These are phyloP conservation scores for Bremia lactucae DNA, from an alignment of 352 stramenopile genomes.

Conservation along the genomic window DNA sequence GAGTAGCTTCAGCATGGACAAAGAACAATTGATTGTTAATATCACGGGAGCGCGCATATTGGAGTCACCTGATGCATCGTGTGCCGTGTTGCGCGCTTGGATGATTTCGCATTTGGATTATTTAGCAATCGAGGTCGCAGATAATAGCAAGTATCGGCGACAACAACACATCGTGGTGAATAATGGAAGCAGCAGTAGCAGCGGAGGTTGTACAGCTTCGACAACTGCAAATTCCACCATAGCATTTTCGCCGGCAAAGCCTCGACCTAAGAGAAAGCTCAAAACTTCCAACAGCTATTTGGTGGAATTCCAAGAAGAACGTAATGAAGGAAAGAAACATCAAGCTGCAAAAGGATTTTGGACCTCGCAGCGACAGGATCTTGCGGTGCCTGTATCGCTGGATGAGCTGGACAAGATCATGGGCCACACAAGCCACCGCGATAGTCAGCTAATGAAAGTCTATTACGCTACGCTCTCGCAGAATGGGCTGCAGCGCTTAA, in stretches of 20 bases:
- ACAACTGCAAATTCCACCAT: conserved; percentile 14
- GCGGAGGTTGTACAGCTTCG: conserved; percentile 12
- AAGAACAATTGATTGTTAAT: conserved; percentile 30
- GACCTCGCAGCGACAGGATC: conserved; percentile 8
- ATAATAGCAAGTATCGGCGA: conserved; percentile 42
- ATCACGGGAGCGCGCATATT: conserved; percentile 26
- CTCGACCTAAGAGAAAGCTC: conserved; percentile 32
- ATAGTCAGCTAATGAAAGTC: conserved; percentile 62
- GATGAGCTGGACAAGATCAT: conserved; percentile 54
- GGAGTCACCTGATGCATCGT: conserved; percentile 30
- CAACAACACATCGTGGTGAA: conserved; percentile 27
- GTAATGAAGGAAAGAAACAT: conserved; percentile 15
- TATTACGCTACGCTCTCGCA: conserved; percentile 62
- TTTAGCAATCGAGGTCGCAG: conserved; percentile 35
- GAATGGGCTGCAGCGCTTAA: conserved; percentile 39
- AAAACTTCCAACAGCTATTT: conserved; percentile 41
- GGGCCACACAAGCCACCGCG: conserved; percentile 42
- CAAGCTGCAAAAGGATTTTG: conserved; percentile 10
- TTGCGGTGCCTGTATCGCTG: conserved; percentile 22
- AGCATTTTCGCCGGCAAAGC: conserved; percentile 15
- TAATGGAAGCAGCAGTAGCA: conserved; percentile 19
- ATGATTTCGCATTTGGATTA: conserved; percentile 37
- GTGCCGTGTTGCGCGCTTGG: conserved; percentile 40
- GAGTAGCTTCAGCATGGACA: conserved; percentile 23
- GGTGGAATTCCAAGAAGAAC: conserved; percentile 24